Percentiles rank a stretch among this genome's conserved stretches.
Conservation (phyloP, 2,329 filamentous ascomycete species). For the Colletotrichum siamense region DNA sequence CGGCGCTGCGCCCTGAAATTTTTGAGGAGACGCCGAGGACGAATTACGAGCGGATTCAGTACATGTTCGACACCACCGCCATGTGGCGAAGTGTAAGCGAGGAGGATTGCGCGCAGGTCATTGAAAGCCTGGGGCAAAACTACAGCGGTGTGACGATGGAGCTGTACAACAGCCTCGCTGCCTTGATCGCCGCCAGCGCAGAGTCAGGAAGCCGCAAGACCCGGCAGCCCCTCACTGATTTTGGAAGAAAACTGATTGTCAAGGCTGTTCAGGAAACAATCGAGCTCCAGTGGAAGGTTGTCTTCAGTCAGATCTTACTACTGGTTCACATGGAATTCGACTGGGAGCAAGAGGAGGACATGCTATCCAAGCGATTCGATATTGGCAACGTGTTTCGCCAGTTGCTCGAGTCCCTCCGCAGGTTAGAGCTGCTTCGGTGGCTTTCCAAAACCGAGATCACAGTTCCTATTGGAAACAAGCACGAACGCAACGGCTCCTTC, state of each 20-base stretch:
- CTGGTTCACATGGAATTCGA: slow-evolving; percentile 88
- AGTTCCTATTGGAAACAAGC: slow-evolving; percentile 49
- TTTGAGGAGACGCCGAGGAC: slow-evolving; percentile 75
- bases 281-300: slow-evolving; percentile 72
- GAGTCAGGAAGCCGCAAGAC: slow-evolving; percentile 52
- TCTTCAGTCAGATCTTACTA: slow-evolving; percentile 83
- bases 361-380: slow-evolving; percentile 63
- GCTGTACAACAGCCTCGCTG: slow-evolving; percentile 59
- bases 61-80: slow-evolving; percentile 78
- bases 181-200: slow-evolving; percentile 45
- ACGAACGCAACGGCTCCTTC: slow-evolving; percentile 40
- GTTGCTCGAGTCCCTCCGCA: slow-evolving; percentile 73
- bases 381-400: slow-evolving; percentile 74
- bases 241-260: slow-evolving; percentile 77
- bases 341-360: slow-evolving; percentile 74
- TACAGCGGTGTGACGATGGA: slow-evolving; percentile 63
- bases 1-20: slow-evolving; percentile 73
- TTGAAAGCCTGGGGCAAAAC: slow-evolving; percentile 69
- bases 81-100: slow-evolving; percentile 83
- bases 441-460: slow-evolving; percentile 65
- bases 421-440: slow-evolving; percentile 78
- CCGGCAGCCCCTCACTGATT: slow-evolving; percentile 68
- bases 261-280: slow-evolving; percentile 82
- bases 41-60: slow-evolving; percentile 76
- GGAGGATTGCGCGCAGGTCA: slow-evolving; percentile 77